phyloP scores from a whole-genome alignment of 1,139 yeast species.

The Suhomyces taliae region DNA sequence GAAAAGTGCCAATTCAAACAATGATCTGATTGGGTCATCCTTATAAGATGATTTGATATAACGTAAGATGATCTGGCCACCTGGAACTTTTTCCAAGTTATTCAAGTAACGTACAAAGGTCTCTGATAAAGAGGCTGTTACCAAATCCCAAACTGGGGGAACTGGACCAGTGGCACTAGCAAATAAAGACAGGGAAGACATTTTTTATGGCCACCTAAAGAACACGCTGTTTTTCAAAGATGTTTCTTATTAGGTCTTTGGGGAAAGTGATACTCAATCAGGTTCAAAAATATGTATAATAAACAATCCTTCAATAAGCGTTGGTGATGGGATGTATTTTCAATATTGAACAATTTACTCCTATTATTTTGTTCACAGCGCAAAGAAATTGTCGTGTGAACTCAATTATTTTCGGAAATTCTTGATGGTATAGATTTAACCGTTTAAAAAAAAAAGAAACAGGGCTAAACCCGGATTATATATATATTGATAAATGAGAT shows the following conservation, averaged over 20 bases:
- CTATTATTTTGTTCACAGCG: background rate
- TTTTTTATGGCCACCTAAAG: background rate
- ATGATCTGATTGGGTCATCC: conserved; percentile 88
- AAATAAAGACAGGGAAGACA: conserved; percentile 6
- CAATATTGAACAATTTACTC: background rate
- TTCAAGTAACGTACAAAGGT: conserved; percentile 39
- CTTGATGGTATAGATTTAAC: too few species aligned
- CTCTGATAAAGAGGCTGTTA: conserved; percentile 35
- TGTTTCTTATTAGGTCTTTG: too few species aligned
- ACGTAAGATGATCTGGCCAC: conserved; percentile 71
- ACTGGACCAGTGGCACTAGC: conserved; percentile 5
- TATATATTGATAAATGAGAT: too few species aligned
- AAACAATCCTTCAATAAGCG: background rate
- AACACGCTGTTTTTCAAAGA: background rate
- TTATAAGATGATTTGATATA: conserved; percentile 89
- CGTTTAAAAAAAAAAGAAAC: too few species aligned
- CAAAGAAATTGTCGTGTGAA: background rate
- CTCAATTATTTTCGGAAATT: too few species aligned
- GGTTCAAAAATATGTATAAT: too few species aligned
- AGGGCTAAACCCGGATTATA: too few species aligned
- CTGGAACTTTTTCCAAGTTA: conserved; percentile 58
- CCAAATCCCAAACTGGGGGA: conserved; percentile 43
- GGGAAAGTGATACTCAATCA: too few species aligned
- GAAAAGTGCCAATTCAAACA: conserved; percentile 74
- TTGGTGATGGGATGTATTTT: background rate